These are phyloP conservation scores for Zasmidium citrigriseum DNA, from an alignment of 2,329 filamentous ascomycete genomes.

Conservation along the genomic window DNA sequence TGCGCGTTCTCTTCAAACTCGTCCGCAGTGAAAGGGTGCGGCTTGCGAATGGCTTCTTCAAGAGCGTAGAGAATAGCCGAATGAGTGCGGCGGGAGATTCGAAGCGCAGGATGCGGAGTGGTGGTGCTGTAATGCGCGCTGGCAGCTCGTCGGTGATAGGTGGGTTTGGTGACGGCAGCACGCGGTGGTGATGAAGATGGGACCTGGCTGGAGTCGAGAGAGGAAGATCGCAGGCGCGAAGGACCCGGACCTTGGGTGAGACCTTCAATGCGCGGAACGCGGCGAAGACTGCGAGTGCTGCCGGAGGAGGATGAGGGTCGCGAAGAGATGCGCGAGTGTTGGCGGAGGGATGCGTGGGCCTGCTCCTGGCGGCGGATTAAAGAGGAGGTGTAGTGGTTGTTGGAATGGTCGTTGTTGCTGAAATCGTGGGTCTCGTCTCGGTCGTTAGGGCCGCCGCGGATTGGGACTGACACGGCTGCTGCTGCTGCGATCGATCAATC, in stretches of 20 bases:
- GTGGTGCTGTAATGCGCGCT: slow-evolving; percentile 32
- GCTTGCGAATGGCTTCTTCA: slow-evolving; percentile 83
- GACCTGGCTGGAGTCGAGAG: slow-evolving; percentile 43
- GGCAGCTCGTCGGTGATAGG: slow-evolving; percentile 36
- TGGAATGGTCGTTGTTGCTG: slow-evolving; percentile 55
- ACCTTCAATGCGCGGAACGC: slow-evolving; percentile 54
- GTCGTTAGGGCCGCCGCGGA: slow-evolving; percentile 50
- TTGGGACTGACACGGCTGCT: slow-evolving; percentile 46
- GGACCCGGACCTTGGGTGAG: slow-evolving; percentile 32
- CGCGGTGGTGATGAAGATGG: slow-evolving; percentile 16
- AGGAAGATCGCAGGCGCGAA: slow-evolving; percentile 43
- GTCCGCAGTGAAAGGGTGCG: slow-evolving; percentile 81
- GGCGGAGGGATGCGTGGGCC: slow-evolving; percentile 31
- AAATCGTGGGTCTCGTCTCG: slow-evolving; percentile 52
- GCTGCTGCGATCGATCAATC: neutral
- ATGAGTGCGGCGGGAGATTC: slow-evolving; percentile 80
- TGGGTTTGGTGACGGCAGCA: slow-evolving; percentile 23
- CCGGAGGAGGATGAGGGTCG: slow-evolving; percentile 56
- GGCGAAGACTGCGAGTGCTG: slow-evolving; percentile 54
- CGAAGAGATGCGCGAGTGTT: slow-evolving; percentile 36
- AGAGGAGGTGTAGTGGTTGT: slow-evolving; percentile 56
- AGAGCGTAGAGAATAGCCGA: slow-evolving; percentile 90
- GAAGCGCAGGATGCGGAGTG: slow-evolving; percentile 57
- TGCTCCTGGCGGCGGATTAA: slow-evolving; percentile 52
- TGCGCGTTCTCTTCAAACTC: slow-evolving; percentile 82